Percentiles rank a stretch among this genome's conserved stretches.
Evolutionary conservation across 768 basidiomycete species (phyloP).

Genomic region (Mycena latifolia): DNA sequence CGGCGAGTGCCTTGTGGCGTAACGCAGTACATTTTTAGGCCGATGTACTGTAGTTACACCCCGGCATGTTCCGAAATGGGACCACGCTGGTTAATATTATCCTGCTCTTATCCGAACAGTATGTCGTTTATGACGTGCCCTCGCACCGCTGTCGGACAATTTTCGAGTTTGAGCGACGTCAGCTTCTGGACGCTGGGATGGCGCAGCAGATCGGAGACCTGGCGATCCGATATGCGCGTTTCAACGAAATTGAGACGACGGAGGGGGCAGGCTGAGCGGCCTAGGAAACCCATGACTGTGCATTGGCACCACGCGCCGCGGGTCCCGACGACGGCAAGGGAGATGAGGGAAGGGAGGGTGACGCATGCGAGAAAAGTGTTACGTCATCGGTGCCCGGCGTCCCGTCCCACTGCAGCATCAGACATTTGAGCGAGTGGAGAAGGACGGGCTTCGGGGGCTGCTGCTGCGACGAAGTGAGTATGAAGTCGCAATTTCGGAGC

Average conservation of each 20-base stretch:
- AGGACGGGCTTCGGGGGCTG: neutral
- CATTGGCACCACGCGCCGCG: neutral
- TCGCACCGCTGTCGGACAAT: neutral
- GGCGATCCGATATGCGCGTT: neutral
- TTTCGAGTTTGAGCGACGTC: neutral
- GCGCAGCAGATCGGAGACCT: neutral
- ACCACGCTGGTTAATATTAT: too few relatives aligned
- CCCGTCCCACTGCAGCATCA: conserved; percentile 5
- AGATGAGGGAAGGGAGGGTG: neutral
- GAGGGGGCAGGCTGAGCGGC: neutral
- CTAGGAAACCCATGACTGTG: neutral
- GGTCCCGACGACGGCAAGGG: conserved; percentile 7
- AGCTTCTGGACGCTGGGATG: neutral
- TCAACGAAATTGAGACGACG: neutral
- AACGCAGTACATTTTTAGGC: too few relatives aligned
- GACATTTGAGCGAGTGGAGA: neutral
- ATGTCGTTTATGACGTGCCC: too few relatives aligned
- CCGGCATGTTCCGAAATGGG: too few relatives aligned
- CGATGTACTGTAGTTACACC: too few relatives aligned
- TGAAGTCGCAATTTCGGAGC: neutral
- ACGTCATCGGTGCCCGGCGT: neutral
- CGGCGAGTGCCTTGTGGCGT: too few relatives aligned
- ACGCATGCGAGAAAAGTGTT: conserved; percentile 2
- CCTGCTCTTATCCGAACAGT: too few relatives aligned
- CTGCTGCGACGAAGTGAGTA: neutral